These are phyloP conservation scores for Bombardia bombarda DNA, from an alignment of 495 filamentous ascomycete species.

Conservation along the genomic window DNA sequence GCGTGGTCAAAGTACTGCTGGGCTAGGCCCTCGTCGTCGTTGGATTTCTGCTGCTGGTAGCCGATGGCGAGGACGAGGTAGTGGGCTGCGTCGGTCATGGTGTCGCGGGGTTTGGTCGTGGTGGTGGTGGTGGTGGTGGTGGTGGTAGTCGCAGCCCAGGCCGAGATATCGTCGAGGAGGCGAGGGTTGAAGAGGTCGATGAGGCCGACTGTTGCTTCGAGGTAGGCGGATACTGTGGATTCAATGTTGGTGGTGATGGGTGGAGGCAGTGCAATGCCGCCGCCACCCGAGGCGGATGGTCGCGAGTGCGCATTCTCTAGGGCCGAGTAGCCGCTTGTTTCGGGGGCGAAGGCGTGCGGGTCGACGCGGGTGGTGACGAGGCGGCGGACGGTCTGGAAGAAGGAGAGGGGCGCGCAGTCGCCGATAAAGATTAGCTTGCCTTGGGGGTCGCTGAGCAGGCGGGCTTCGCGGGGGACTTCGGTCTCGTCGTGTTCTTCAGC, in stretches of 20 bases:
- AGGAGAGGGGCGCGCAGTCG: constrained; percentile 60
- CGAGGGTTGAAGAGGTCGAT: constrained; percentile 32
- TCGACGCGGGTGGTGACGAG: constrained; percentile 59
- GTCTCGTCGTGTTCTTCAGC: constrained; percentile 30
- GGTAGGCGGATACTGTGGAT: constrained; percentile 23
- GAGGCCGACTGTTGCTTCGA: constrained; percentile 30
- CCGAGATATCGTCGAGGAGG: constrained; percentile 19
- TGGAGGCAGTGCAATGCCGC: constrained; percentile 9
- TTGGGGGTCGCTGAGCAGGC: constrained; percentile 49
- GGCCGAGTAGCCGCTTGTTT: constrained; percentile 57
- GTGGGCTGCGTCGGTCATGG: constrained; percentile 43
- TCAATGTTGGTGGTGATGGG: constrained; percentile 11
- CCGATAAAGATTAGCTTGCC: constrained; percentile 59
- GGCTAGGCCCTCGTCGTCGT: constrained; percentile 34
- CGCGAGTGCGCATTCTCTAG: constrained; percentile 40
- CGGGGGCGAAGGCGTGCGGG: constrained; percentile 53
- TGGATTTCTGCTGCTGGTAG: constrained; percentile 31
- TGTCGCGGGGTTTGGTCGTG: constrained; percentile 1
- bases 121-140: constrained; percentile 1
- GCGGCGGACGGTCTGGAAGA: constrained; percentile 58
- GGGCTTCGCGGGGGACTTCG: constrained; percentile 39
- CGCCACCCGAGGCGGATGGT: not conserved
- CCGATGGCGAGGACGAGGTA: constrained; percentile 55
- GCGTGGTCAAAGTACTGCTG: constrained; percentile 50
- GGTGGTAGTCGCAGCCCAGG: constrained; percentile 19